Evolutionary conservation across 2,329 filamentous ascomycete species (phyloP), one percentile per base, ranked within the genome.

Genomic region (Claviceps fusiformis): DNA sequence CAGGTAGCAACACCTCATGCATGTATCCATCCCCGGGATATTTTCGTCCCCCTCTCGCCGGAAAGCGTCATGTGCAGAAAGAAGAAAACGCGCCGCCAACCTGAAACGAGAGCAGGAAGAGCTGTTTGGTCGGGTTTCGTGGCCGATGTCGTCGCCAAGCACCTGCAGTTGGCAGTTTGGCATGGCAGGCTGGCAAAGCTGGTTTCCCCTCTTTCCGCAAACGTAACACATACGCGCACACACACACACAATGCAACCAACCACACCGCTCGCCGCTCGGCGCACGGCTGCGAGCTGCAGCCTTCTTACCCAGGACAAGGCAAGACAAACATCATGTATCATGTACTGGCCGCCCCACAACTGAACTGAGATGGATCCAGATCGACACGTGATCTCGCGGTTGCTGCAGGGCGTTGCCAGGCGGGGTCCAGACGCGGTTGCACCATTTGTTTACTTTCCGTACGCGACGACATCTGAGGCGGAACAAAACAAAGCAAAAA

Each of bases 391-490:
- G 60, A 62, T 37, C 47, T 56, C 59, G 60, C 54, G 59, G 54
- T 45, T 37, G 27, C 19, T n/a, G 7, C 35, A 33, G 39, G 19
- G 43, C 46, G 59, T 61, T 59, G 58, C 58, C 24, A 35, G 56
- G 59, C 49, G 56, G 60, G 57, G 59, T 52, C 11, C 31, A 49
- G 45, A 60, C 61, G 61, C 58, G 59, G 44, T 51, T 10, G n/a
- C 24, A 17, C 33, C 19, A 49, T 57, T 61, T 62, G 59, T 62
- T 62, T 62, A 62, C 61, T 62, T 59, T 53, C 43, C 5, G 33
- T 48, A 53, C 49, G 53, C 53, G 53, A 27, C 53, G 39, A 13
- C 13, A 9, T 17, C 11, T 24, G 27, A 27, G 19, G 3, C 13
- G 17, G 45, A 13, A 7, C 13, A 47, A 47, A 47, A 29, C 7